Conservation (phyloP, 139 green algal species). For the Asterochloris erici region DNA sequence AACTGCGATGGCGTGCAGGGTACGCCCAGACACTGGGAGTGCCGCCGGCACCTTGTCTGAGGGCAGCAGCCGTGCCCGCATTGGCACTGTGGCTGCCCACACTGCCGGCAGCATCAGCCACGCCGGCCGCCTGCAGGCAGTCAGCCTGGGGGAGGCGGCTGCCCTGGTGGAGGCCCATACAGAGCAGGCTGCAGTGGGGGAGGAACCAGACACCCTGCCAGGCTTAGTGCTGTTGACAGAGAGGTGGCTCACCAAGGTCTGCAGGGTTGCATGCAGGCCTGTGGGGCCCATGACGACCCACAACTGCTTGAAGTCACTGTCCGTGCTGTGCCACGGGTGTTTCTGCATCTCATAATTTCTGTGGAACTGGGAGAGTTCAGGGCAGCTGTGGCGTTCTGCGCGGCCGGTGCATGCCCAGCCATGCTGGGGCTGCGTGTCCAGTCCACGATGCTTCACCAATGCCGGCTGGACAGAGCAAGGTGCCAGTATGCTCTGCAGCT, state of each 20-base stretch:
- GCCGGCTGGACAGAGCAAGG: background rate
- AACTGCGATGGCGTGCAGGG: too few species aligned
- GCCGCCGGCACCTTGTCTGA: too few species aligned
- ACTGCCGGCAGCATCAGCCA: too few species aligned
- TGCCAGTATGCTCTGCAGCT: background rate
- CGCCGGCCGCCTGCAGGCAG: background rate
- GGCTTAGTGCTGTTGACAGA: slow-evolving; percentile 56
- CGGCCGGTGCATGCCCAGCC: background rate
- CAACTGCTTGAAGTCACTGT: background rate
- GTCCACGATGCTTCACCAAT: too few species aligned
- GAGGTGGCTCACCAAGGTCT: slow-evolving; percentile 42
- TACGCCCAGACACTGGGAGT: too few species aligned
- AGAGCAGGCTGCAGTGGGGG: too few species aligned
- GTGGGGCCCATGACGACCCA: background rate
- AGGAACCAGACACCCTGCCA: slow-evolving; percentile 42
- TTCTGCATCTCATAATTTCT: background rate
- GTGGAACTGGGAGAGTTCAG: background rate
- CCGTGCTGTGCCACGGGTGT: background rate
- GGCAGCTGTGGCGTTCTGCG: background rate
- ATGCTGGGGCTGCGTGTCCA: too few species aligned
- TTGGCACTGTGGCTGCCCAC: too few species aligned
- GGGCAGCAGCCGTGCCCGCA: too few species aligned
- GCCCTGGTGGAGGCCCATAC: too few species aligned
- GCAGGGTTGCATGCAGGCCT: background rate
- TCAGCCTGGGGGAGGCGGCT: too few species aligned